Evolutionary conservation across 345 rosid genomes (phyloP).

Genomic region (Durio zibethinus): DNA sequence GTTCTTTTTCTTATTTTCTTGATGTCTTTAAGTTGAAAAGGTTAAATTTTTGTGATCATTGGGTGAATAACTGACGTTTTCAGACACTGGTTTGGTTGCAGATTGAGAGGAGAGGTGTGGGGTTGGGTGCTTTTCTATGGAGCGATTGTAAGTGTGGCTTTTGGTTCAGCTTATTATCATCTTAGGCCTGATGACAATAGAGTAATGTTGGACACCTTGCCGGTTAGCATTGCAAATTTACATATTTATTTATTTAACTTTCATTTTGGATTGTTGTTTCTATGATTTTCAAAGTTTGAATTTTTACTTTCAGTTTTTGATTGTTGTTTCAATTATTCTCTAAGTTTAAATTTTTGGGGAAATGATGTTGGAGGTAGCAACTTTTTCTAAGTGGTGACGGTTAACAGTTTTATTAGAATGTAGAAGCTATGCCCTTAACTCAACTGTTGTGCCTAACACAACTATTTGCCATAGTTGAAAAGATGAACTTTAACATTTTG

Average conservation of each 20-base stretch:
- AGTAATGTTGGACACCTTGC: slow-evolving; percentile 70
- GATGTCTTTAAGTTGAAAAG: not conserved
- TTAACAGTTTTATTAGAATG: not conserved
- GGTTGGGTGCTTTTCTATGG: slow-evolving; percentile 80
- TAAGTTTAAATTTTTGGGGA: not conserved
- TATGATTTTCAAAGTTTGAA: not conserved
- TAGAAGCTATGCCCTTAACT: not conserved
- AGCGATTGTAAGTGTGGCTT: slow-evolving; percentile 61
- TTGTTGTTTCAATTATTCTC: not conserved
- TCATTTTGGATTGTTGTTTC: not conserved
- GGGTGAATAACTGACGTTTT: slow-evolving; percentile 1
- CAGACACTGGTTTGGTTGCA: slow-evolving; percentile 30
- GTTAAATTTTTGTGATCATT: not conserved
- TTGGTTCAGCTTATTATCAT: slow-evolving; percentile 88
- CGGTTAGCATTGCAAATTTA: slow-evolving; percentile 51
- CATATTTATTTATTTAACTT: not conserved
- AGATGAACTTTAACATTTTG: not conserved
- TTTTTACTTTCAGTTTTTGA: not conserved
- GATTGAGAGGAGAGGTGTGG: slow-evolving; percentile 71
- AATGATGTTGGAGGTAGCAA: not conserved
- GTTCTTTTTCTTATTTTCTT: slow-evolving; percentile 24
- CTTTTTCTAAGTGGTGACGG: not conserved
- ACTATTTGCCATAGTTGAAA: not conserved
- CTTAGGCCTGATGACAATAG: slow-evolving; percentile 74
- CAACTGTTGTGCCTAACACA: not conserved